These are phyloP conservation scores for Misopates orontium DNA, from an alignment of 257 asterid genomes.

Conservation along the genomic window DNA sequence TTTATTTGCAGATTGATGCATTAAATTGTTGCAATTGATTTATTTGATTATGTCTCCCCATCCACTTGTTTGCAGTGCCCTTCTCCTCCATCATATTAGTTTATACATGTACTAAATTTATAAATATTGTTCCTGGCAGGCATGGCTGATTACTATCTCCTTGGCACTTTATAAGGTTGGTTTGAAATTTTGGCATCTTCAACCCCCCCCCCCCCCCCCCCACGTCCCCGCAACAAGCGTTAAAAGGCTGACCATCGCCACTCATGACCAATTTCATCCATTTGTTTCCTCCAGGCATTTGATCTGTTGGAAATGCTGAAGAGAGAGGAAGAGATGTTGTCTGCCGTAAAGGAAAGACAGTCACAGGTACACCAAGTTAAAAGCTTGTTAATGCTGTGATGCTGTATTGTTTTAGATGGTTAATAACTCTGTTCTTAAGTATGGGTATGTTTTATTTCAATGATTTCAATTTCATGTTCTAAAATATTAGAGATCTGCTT, in stretches of 20 bases:
- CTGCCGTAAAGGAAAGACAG: slow-evolving; percentile 69
- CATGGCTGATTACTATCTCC: slow-evolving; percentile 82
- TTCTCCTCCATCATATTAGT: neutral
- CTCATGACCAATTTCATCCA: slow-evolving; percentile 6
- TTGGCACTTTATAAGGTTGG: slow-evolving; percentile 92
- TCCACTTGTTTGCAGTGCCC: neutral
- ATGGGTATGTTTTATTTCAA: neutral
- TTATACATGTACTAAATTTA: slow-evolving; percentile 7
- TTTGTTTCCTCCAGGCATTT: slow-evolving; percentile 61
- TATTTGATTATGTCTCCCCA: too few species aligned
- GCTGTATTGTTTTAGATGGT: neutral
- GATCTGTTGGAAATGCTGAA: slow-evolving; percentile 93
- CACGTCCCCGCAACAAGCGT: too few species aligned
- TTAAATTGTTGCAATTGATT: slow-evolving; percentile 8
- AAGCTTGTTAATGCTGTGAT: slow-evolving; percentile 14
- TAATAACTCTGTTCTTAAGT: neutral
- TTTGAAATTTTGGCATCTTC: slow-evolving; percentile 21
- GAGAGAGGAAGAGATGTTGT: slow-evolving; percentile 92
- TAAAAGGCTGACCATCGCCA: too few species aligned
- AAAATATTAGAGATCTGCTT: slow-evolving; percentile 10
- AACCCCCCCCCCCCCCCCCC: neutral
- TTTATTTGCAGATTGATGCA: neutral
- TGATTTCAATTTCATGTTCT: slow-evolving; percentile 7
- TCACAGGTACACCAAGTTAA: slow-evolving; percentile 57
- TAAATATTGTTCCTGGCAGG: slow-evolving; percentile 50